phyloP scores from a whole-genome alignment of 225 moss, liverwort and hornwort genomes.

The Rhytidiadelphus loreus region DNA sequence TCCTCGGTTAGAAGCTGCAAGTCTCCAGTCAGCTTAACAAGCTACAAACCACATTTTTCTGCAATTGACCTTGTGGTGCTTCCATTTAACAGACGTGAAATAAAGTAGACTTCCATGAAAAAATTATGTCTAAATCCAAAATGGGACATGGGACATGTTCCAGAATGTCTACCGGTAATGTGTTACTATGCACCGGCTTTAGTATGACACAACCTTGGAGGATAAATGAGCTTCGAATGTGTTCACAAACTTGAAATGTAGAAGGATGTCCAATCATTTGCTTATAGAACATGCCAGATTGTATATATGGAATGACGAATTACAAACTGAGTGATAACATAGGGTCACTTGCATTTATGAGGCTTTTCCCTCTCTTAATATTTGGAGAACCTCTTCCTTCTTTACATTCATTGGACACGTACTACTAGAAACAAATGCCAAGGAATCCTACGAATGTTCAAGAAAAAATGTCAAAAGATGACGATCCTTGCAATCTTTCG shows the following conservation, averaged over 20 bases:
- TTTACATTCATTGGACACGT: background rate
- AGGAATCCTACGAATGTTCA: background rate
- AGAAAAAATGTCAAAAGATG: background rate
- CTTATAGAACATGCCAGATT: background rate
- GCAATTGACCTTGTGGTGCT: too few species aligned
- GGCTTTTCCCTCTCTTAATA: background rate
- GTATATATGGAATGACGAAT: background rate
- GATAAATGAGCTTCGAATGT: background rate
- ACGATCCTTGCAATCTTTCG: background rate
- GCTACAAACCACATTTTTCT: too few species aligned
- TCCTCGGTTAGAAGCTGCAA: too few species aligned
- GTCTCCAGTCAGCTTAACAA: too few species aligned
- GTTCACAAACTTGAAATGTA: background rate
- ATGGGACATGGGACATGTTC: background rate
- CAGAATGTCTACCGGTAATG: background rate
- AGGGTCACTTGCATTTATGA: background rate
- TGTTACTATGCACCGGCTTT: background rate
- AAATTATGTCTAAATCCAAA: background rate
- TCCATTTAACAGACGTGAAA: too few species aligned
- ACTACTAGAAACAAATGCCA: background rate
- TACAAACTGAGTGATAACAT: background rate
- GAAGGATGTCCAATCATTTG: background rate
- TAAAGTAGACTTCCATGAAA: background rate
- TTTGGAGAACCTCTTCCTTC: background rate
- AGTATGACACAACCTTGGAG: background rate